Base-by-base conservation (phyloP, 2,329 filamentous ascomycete genomes). In the Chalaropsis thielavioides region DNA sequence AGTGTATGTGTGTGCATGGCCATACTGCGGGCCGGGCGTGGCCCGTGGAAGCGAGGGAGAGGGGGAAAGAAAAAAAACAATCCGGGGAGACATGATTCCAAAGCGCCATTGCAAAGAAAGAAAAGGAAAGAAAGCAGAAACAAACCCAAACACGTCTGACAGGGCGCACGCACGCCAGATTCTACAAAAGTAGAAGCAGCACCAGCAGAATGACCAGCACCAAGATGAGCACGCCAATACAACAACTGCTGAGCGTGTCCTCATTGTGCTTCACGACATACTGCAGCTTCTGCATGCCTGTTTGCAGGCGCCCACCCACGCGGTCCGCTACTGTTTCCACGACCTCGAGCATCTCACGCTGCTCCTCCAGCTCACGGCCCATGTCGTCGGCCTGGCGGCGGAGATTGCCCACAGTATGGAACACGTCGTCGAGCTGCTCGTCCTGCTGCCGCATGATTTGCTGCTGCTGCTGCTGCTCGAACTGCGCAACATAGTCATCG, bases 401-500 rank as follows among this genome's bases (percentile, higher is more conserved):
- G 72, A 99, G 76, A 73, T 91, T 96, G 1, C 92, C 92, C 27
- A 99, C 94, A 0, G 92, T 97, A 69, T 86, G 84, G 73, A 95
- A 96, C 59, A 99, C 92, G 17, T 89, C 89, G 73, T 97, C 92
- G 1, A 99, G 81, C 71, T 94, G 88, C 76, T 92, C 81, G 73
- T 99, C 94, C 78, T 99, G 94, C 75, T 96, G 90, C 69, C 87
- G 84, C 88, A 99, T 92, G 76, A 99, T 88, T 76, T 92, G 83
- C 72, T 88, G 74, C 78, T 99, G 95, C 73, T 95, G 84, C 76
- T 94, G 87, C 75, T 95, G 88, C 79, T 97, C 92, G 71, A 95
- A 92, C 70, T 86, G 87, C 17, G 86, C 85, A 70, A 92, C 92
- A 67, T 83, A 83, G 73, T 86, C 83, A 62, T 83, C 80, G 7